Conservation (phyloP, 495 filamentous ascomycete genomes). For the Talaromyces adpressus region DNA sequence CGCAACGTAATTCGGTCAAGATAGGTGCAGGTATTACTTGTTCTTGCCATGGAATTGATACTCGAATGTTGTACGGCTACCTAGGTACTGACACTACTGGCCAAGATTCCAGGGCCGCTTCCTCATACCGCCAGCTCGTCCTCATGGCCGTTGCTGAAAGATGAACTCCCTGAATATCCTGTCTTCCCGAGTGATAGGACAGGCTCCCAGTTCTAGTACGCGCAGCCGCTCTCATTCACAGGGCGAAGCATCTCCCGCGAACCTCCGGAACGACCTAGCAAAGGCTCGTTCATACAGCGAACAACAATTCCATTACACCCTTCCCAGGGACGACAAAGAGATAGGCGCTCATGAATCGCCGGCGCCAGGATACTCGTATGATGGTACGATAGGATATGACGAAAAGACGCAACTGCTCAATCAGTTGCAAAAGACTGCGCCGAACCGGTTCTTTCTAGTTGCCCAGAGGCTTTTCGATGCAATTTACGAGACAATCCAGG, state of each 20-base stretch:
- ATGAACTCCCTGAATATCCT: constrained; percentile 99
- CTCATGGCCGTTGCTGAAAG: constrained; percentile 34
- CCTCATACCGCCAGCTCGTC: neutral
- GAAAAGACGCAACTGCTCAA: constrained; percentile 64
- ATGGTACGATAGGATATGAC: constrained; percentile 31
- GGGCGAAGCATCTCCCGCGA: constrained; percentile 39
- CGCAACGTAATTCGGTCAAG: constrained; percentile 25
- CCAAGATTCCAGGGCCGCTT: neutral
- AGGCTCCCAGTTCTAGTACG: constrained; percentile 38
- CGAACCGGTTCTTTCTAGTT: constrained; percentile 35
- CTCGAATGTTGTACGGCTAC: neutral
- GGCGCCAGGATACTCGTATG: constrained; percentile 13
- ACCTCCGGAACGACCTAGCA: constrained; percentile 28
- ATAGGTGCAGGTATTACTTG: constrained; percentile 1
- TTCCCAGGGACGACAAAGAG: constrained; percentile 28
- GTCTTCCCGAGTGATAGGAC: constrained; percentile 74
- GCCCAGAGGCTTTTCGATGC: constrained; percentile 42
- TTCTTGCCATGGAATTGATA: neutral
- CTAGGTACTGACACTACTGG: neutral
- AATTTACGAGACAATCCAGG: constrained; percentile 61
- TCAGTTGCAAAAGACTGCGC: constrained; percentile 38
- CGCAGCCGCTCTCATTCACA: constrained; percentile 63
- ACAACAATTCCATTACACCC: constrained; percentile 28
- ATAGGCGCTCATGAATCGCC: constrained; percentile 24
- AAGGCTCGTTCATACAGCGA: constrained; percentile 44